These are phyloP conservation scores for Rhipidocladum racemiflorum DNA, from an alignment of 176 grass and related monocot species.

Conservation along the genomic window DNA sequence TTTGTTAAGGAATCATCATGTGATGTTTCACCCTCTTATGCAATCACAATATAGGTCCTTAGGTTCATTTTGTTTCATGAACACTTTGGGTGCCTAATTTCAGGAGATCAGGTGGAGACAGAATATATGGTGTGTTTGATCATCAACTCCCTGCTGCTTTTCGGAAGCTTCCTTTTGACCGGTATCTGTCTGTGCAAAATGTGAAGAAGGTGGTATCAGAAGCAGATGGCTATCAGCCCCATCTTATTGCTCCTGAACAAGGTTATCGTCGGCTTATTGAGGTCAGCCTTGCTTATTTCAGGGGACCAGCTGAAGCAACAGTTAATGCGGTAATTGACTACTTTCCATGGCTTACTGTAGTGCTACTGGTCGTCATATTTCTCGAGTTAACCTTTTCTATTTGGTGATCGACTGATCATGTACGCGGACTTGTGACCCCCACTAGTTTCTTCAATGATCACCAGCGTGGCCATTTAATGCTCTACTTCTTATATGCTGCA, in stretches of 20 bases:
- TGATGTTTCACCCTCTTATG: not conserved
- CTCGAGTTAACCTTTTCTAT: not conserved
- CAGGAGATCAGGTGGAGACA: constrained; percentile 69
- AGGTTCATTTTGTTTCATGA: not conserved
- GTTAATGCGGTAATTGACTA: constrained; percentile 59
- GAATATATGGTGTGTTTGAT: constrained; percentile 65
- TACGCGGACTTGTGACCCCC: not conserved
- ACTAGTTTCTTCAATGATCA: not conserved
- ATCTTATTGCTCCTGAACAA: constrained; percentile 78
- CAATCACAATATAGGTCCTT: not conserved
- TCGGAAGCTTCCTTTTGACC: constrained; percentile 59
- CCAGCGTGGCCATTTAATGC: not conserved
- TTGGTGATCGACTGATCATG: not conserved
- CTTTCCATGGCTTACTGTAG: not conserved
- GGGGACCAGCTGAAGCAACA: constrained; percentile 66
- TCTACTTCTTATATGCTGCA: not conserved
- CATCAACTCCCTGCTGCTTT: constrained; percentile 58
- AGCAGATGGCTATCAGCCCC: constrained; percentile 82
- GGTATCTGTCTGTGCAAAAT: constrained; percentile 59
- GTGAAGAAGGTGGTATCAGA: constrained; percentile 66
- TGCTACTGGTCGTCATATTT: not conserved
- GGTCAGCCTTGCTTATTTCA: constrained; percentile 46
- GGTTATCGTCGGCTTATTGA: constrained; percentile 63
- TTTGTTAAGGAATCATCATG: not conserved
- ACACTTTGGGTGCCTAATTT: constrained; percentile 19